A percentile compares a stretch with the other conserved stretches of the same genome.
Conservation (phyloP, 164 flowering plant genomes). For the Magnolia sinica region DNA sequence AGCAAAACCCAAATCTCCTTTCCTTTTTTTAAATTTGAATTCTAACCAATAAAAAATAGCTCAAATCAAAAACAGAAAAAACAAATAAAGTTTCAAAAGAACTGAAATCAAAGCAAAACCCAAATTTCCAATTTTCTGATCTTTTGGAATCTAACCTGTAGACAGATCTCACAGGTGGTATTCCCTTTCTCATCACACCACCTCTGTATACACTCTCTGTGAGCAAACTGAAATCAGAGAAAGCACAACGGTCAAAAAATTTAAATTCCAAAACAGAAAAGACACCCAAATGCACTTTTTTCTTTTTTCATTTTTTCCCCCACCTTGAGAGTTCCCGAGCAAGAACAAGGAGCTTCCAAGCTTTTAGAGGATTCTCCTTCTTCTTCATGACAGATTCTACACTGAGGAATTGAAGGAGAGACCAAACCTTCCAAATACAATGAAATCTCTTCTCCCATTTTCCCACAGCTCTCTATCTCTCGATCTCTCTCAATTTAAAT, state of each 20-base stretch:
- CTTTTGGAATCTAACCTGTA: constrained; percentile 51
- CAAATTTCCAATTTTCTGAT: too few relatives aligned
- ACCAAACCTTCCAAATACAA: constrained; percentile 1
- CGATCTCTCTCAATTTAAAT: background rate
- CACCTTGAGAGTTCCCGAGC: constrained; percentile 90
- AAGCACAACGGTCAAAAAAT: background rate
- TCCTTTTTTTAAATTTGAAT: background rate
- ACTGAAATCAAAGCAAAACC: background rate
- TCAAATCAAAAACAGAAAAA: background rate
- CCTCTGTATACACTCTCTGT: constrained; percentile 88
- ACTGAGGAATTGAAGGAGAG: constrained; percentile 24
- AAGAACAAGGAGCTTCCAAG: constrained; percentile 86
- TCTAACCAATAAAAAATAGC: too few relatives aligned
- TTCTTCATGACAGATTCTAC: constrained; percentile 92
- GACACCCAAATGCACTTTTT: background rate
- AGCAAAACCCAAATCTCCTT: background rate
- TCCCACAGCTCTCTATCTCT: background rate
- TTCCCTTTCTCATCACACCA: constrained; percentile 94
- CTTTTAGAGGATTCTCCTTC: constrained; percentile 36
- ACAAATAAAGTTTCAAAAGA: too few relatives aligned
- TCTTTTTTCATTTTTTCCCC: background rate
- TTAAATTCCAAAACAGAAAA: background rate
- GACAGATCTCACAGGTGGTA: constrained; percentile 85
- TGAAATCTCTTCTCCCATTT: constrained; percentile 1
- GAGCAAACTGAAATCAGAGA: constrained; percentile 63